Conservation (phyloP, 2,329 filamentous ascomycete genomes). For the Ciborinia camelliae region DNA sequence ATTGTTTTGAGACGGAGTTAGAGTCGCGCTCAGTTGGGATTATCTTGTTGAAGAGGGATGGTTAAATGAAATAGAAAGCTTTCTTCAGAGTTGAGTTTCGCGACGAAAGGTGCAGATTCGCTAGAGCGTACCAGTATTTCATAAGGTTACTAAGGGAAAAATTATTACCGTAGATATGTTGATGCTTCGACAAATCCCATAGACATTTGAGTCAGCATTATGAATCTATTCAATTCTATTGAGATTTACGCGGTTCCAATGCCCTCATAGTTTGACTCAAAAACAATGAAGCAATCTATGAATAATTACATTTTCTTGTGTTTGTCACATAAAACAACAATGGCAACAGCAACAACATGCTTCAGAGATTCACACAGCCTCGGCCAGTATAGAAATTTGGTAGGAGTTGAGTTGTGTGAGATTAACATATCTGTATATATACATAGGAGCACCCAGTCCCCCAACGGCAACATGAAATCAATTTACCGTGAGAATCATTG, state of each 20-base stretch:
- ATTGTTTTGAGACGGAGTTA: background rate
- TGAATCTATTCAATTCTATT: background rate
- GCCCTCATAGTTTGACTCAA: background rate
- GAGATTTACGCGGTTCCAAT: too few relatives aligned
- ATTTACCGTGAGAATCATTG: conserved; percentile 1
- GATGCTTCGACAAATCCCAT: too few relatives aligned
- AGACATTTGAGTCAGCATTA: background rate
- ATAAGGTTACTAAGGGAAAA: too few relatives aligned
- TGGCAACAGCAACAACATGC: background rate
- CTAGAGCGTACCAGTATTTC: conserved; percentile 3
- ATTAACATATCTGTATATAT: background rate
- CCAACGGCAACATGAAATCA: conserved; percentile 13
- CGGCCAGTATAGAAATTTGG: background rate
- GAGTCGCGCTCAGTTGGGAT: background rate
- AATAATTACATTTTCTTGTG: background rate
- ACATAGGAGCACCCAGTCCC: background rate
- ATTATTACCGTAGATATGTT: background rate
- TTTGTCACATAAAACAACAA: background rate
- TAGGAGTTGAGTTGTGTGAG: conserved; percentile 12
- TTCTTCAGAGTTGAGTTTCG: background rate
- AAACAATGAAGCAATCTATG: background rate
- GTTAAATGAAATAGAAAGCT: conserved; percentile 7
- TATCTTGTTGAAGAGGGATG: conserved; percentile 8
- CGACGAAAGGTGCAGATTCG: conserved; percentile 1
- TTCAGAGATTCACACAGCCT: background rate